Evolutionary conservation across 176 grass and related monocot genomes (phyloP), one percentile per base, ranked within the genome.

Genomic region (Olyra latifolia): DNA sequence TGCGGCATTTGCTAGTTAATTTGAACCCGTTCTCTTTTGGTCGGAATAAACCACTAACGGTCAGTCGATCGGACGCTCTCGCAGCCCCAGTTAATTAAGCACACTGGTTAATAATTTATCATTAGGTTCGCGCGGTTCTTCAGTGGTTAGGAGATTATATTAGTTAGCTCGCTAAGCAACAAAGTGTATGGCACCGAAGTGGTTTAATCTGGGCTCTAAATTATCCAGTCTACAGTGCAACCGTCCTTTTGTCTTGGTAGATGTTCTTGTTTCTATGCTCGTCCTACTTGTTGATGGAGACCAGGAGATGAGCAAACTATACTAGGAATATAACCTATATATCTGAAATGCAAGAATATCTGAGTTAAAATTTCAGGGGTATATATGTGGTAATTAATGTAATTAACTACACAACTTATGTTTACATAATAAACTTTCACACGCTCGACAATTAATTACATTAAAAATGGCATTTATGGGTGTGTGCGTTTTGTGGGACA

Each of bases 41-140:
- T 81, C 70, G 61, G 25, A 45, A 54, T 24, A 35, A 72, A 87
- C 39, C 74, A 71, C 47, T 56, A 56, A 43, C 44, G 7, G 63
- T 35, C 35, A 77, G 50, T 54, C 3, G 29, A n/a, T n/a, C n/a
- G n/a, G n/a, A n/a, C n/a, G n/a, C n/a, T n/a, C 19, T 40, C 10
- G 16, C 23, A 25, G 20, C 24, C 20, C 23, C 32, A 35, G 32
- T 35, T 35, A 39, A 17, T 61, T 82, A 62, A 47, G 30, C 69
- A 8, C 24, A 55, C 27, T 72, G 39, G 1, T 8, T 6, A 58
- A 30, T 55, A 7, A 45, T 38, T 53, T 40, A 24, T 30, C 10
- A 12, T 44, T 65, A 15, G 41, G 13, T 60, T 41, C 20, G n/a
- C n/a, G n/a, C n/a, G 2, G 5, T 16, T 50, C 16, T 60, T 53